Conservation (phyloP, 83 land plant genomes). For the Diphasiastrum complanatum region DNA sequence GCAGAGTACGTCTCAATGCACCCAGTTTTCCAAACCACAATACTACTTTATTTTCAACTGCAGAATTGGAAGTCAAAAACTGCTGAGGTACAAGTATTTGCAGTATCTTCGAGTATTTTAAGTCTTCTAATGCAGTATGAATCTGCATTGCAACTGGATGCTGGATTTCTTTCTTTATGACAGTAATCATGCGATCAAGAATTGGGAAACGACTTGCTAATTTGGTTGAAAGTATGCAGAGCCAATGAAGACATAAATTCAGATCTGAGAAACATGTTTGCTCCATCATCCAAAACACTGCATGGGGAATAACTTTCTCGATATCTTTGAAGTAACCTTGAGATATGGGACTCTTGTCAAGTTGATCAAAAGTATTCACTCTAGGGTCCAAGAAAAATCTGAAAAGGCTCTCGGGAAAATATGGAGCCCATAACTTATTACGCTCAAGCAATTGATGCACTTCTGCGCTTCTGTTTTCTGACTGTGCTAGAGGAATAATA, state of each 20-base stretch:
- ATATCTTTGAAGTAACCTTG: constrained; percentile 19
- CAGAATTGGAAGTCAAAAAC: no score
- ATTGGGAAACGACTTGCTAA: constrained; percentile 34
- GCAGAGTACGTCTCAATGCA: constrained; percentile 12
- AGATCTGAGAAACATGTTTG: constrained; percentile 55
- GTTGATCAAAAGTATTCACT: background rate
- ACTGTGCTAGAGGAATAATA: background rate
- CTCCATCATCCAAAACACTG: constrained; percentile 76
- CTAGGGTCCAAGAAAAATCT: constrained; percentile 26
- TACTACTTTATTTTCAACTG: constrained; percentile 2
- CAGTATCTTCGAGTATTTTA: no score
- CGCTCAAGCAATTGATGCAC: no score
- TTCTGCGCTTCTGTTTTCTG: no score
- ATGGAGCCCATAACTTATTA: no score
- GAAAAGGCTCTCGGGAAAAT: constrained; percentile 21
- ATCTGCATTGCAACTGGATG: constrained; percentile 55
- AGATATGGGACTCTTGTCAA: background rate
- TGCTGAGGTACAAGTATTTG: no score
- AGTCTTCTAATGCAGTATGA: no score
- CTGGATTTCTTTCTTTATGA: constrained; percentile 30
- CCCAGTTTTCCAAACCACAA: constrained; percentile 2
- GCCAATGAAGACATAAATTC: constrained; percentile 44
- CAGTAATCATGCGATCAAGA: constrained; percentile 26
- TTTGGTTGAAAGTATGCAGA: constrained; percentile 36
- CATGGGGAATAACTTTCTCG: constrained; percentile 48